Evolutionary conservation across 345 rosid species (phyloP).

Genomic region (Dimocarpus longan): DNA sequence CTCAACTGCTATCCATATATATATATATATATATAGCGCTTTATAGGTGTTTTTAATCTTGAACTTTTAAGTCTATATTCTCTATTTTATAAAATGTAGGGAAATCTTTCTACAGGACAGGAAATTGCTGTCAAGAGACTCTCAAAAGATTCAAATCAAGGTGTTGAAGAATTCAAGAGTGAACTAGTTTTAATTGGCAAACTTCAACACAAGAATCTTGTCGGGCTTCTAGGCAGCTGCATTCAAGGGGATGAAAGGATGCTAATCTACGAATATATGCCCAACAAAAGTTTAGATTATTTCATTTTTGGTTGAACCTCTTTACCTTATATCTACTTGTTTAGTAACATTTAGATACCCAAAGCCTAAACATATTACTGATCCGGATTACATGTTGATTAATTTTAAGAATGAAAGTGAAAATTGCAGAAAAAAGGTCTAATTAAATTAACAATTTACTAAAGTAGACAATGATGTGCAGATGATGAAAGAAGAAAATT

Average conservation of each 20-base stretch:
- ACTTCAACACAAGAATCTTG: slow-evolving; percentile 51
- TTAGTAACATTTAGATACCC: neutral
- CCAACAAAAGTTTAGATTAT: slow-evolving; percentile 37
- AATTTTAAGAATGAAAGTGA: neutral
- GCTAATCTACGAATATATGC: slow-evolving; percentile 41
- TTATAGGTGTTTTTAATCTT: neutral
- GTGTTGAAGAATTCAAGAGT: slow-evolving; percentile 38
- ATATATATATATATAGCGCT: neutral
- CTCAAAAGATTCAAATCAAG: slow-evolving; percentile 40
- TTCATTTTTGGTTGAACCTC: slow-evolving; percentile 36
- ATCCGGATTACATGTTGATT: neutral
- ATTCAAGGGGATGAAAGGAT: slow-evolving; percentile 36
- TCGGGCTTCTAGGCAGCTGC: slow-evolving; percentile 42
- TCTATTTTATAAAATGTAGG: slow-evolving; percentile 13
- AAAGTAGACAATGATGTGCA: slow-evolving; percentile 7
- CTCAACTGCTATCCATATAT: neutral
- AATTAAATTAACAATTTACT: no score
- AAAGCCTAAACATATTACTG: neutral
- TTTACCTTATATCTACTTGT: neutral
- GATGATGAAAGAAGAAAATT: slow-evolving; percentile 30
- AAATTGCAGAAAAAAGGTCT: neutral
- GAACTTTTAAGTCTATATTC: neutral
- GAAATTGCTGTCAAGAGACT: slow-evolving; percentile 50
- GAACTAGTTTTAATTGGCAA: slow-evolving; percentile 39
- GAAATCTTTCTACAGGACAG: slow-evolving; percentile 28